Conservation (phyloP, 352 stramenopile species). For the Phytophthora agathidicida region DNA sequence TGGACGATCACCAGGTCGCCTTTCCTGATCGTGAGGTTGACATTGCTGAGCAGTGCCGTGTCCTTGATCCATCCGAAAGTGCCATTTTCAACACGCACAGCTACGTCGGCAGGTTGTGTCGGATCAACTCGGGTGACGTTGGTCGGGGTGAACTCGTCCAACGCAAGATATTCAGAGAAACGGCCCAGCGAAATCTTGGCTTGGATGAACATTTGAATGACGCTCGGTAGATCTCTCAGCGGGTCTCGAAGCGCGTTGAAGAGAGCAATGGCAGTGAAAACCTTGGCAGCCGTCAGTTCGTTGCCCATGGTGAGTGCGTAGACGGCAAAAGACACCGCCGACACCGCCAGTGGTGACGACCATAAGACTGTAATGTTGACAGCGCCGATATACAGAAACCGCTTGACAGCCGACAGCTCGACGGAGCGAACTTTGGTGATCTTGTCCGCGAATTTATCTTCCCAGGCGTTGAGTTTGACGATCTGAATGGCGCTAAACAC, state of each 20-base stretch:
- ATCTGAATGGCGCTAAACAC: constrained; percentile 93
- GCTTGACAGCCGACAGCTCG: constrained; percentile 83
- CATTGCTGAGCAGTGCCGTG: constrained; percentile 29
- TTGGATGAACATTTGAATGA: constrained; percentile 47
- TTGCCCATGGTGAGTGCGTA: constrained; percentile 48
- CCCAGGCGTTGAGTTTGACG: constrained; percentile 96
- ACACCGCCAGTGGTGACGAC: constrained; percentile 47
- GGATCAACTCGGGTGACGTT: constrained; percentile 21
- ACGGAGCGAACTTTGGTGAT: constrained; percentile 67
- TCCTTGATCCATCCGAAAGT: constrained; percentile 40
- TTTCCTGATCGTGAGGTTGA: constrained; percentile 44
- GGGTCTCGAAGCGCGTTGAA: constrained; percentile 50
- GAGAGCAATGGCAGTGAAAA: constrained; percentile 60
- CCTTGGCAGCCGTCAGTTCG: constrained; percentile 49
- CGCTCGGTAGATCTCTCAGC: constrained; percentile 33
- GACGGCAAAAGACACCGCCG: constrained; percentile 46
- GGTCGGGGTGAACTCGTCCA: constrained; percentile 26
- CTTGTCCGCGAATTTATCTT: constrained; percentile 83
- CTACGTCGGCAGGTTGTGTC: constrained; percentile 7
- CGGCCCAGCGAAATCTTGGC: constrained; percentile 38
- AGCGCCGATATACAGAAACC: constrained; percentile 47
- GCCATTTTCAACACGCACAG: constrained; percentile 34
- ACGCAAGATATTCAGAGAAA: constrained; percentile 37
- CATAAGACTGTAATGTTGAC: constrained; percentile 64
- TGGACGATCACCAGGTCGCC: constrained; percentile 60